A percentile compares a stretch with the other conserved stretches of the same genome.
Conservation (phyloP, 306 rosid species). For the Ormosia emarginata region DNA sequence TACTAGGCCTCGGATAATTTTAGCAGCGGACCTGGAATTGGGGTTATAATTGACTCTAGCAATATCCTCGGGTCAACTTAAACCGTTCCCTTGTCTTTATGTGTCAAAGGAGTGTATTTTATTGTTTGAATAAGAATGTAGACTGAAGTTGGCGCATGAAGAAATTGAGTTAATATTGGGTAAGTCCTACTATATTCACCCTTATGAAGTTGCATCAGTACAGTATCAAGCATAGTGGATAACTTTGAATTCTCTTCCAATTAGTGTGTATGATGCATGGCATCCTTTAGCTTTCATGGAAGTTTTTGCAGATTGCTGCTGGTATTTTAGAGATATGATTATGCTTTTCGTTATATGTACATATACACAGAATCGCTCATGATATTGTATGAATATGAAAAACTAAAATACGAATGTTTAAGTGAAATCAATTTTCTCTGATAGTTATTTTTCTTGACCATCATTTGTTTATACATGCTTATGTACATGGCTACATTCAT, state of each 20-base stretch:
- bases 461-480: not conserved
- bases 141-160: conserved; percentile 22
- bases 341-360: not conserved
- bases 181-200: conserved; percentile 21
- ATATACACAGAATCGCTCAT: not conserved
- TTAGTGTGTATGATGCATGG: not conserved
- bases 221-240: conserved; percentile 11
- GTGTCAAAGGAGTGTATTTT: conserved; percentile 27
- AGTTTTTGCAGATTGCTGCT: not conserved
- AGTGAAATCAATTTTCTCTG: not conserved
- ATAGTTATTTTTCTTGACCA: not conserved
- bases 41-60: not conserved
- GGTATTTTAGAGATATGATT: not conserved
- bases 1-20: conserved; percentile 15
- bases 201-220: not conserved
- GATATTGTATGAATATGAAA: not conserved
- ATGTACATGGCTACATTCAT: not conserved
- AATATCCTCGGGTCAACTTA: conserved; percentile 13
- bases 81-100: conserved; percentile 21
- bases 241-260: not conserved
- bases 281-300: not conserved
- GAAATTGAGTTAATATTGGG: conserved; percentile 23
- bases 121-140: conserved; percentile 30
- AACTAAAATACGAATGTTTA: not conserved
- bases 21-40: conserved; percentile 19